These are phyloP conservation scores for Dionaea muscipula DNA, from an alignment of 179 eudicot species.

Conservation along the genomic window DNA sequence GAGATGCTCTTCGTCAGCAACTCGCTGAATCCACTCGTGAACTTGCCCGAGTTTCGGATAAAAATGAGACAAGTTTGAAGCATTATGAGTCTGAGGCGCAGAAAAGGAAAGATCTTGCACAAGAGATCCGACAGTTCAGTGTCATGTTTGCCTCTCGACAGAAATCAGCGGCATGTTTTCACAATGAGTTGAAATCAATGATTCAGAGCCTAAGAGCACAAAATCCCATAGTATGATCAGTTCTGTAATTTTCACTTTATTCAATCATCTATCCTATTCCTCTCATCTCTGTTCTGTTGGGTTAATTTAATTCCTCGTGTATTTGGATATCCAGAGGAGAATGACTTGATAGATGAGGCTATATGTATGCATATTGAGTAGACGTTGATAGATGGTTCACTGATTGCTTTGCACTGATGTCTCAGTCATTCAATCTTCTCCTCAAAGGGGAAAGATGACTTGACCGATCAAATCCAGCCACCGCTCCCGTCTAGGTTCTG, in stretches of 20 bases:
- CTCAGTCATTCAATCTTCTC: too few species aligned
- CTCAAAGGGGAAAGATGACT: too few species aligned
- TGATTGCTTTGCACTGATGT: too few species aligned
- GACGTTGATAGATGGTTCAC: too few species aligned
- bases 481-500: too few species aligned
- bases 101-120: slow-evolving; percentile 56
- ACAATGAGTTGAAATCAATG: slow-evolving; percentile 48
- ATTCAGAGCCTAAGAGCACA: slow-evolving; percentile 32
- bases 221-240: slow-evolving; percentile 31
- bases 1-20: slow-evolving; percentile 35
- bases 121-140: slow-evolving; percentile 52
- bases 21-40: slow-evolving; percentile 33
- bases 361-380: too few species aligned
- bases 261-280: too few species aligned
- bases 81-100: slow-evolving; percentile 41
- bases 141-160: slow-evolving; percentile 42
- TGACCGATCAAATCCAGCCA: too few species aligned
- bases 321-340: too few species aligned
- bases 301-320: too few species aligned
- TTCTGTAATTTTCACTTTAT: slow-evolving; percentile 20
- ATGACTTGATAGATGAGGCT: too few species aligned
- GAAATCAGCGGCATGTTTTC: slow-evolving; percentile 50
- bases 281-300: too few species aligned
- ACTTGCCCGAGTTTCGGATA: slow-evolving; percentile 28
- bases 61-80: slow-evolving; percentile 44